Percentiles rank a stretch among this genome's conserved stretches.
These are phyloP conservation scores for Microsporum canis DNA, from an alignment of 2,329 filamentous ascomycete species.

Conservation along the genomic window DNA sequence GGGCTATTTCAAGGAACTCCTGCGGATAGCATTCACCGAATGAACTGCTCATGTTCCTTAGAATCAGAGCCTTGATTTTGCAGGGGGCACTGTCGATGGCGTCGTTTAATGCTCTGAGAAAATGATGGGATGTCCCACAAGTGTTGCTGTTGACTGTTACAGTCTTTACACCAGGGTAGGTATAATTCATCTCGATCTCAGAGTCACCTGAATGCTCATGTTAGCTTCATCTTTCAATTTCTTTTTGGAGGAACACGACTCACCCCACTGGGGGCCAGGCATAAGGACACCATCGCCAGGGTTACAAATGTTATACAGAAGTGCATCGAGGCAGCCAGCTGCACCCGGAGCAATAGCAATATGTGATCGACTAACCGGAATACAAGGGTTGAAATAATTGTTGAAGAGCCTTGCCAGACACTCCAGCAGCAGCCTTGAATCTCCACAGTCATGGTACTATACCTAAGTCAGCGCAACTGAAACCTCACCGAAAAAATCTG, in stretches of 20 bases:
- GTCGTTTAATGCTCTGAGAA: conserved; percentile 13
- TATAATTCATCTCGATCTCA: conserved; percentile 13
- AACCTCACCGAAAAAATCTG: not conserved
- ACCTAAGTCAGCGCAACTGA: not conserved
- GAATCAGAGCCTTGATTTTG: conserved; percentile 16
- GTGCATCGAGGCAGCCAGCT: conserved; percentile 17
- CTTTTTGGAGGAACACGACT: conserved; percentile 5
- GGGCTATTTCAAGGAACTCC: conserved; percentile 13
- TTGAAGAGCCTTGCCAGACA: conserved; percentile 19
- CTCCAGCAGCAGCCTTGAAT: conserved; percentile 15
- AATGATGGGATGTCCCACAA: conserved; percentile 11
- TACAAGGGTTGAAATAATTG: conserved; percentile 20
- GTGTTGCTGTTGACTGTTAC: conserved; percentile 16
- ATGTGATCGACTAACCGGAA: conserved; percentile 16
- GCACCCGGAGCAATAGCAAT: conserved; percentile 17
- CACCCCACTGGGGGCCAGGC: conserved; percentile 24
- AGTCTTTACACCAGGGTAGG: conserved; percentile 13
- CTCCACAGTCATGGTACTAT: conserved; percentile 12
- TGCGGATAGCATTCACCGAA: conserved; percentile 19
- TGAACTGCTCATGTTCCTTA: conserved; percentile 21
- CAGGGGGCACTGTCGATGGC: conserved; percentile 12
- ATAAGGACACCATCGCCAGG: conserved; percentile 25
- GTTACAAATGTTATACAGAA: conserved; percentile 27
- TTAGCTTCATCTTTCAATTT: not conserved
- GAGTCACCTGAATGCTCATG: conserved; percentile 13